Percentiles rank a stretch among this genome's conserved stretches.
phyloP scores from a whole-genome alignment of 306 rosid species.

The Trichosanthes truncata region DNA sequence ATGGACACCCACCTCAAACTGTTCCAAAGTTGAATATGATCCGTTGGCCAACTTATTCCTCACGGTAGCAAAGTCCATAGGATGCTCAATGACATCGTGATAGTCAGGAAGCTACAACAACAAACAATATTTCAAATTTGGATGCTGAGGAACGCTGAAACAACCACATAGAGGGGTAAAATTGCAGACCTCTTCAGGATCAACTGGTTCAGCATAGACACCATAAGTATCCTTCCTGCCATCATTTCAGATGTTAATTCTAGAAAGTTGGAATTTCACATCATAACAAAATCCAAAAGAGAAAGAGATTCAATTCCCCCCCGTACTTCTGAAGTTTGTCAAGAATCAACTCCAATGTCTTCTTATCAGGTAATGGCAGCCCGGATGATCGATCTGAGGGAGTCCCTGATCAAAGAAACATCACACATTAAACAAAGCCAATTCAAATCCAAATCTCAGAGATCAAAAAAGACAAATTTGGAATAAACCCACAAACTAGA shows the following conservation, averaged over 20 bases:
- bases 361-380: constrained; percentile 79
- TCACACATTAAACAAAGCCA: background rate
- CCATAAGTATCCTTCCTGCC: constrained; percentile 97
- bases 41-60: constrained; percentile 72
- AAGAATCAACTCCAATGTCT: constrained; percentile 76
- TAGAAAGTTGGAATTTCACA: constrained; percentile 1
- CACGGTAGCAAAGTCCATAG: constrained; percentile 95
- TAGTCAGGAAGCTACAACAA: constrained; percentile 89
- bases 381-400: constrained; percentile 40
- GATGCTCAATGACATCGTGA: constrained; percentile 78
- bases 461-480: background rate
- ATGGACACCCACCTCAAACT: constrained; percentile 60
- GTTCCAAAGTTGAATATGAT: constrained; percentile 68
- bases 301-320: constrained; percentile 1
- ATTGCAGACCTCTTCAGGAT: constrained; percentile 83
- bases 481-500: background rate
- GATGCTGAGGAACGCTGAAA: constrained; percentile 12
- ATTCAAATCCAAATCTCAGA: background rate
- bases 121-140: constrained; percentile 19
- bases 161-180: background rate
- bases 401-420: constrained; percentile 45
- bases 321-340: constrained; percentile 94
- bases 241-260: constrained; percentile 23
- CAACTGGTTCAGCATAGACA: constrained; percentile 96
- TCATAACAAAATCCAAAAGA: constrained; percentile 1